Evolutionary conservation across 768 basidiomycete species (phyloP), one percentile per base, ranked within the genome.

Genomic region (Tylopilus sp.): DNA sequence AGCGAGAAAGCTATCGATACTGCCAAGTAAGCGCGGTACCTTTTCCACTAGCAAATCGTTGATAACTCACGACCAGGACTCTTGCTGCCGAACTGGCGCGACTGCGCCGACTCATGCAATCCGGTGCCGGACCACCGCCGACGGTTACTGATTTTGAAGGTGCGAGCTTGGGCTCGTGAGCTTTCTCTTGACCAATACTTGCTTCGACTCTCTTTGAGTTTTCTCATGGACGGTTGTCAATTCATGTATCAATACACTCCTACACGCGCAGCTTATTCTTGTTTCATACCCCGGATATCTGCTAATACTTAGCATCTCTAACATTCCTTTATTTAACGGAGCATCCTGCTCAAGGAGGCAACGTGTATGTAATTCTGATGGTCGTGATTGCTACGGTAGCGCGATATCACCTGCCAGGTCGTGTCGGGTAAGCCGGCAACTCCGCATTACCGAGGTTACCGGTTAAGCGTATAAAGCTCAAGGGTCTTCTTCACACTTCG

Each of bases 61-160:
- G 1, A 64, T 5, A 12, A 1, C 17, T 25, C 13, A 18, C 20
- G 5, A 48, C 23, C 59, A 88, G 87, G 60, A 69, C 72, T 28
- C 66, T 90, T 26, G 72, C 85, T 6, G 71, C 74, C 25, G 88
- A 91, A 64, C 73, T 91, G 40, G 78, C 80, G 44, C 76, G 86
- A 51, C 70, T 91, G 62, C 76, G 85, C 62, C 77, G 88, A 57
- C 75, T 91, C 36, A 90, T 91, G 82, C 85, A 80, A 61, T 69
- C 71, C 36, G 76, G 79, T 58, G 71, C 75, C 1, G 71, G 69
- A 49, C 59, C 64, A 56, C 58, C 69, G 42, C 47, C 62, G 31
- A 50, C 55, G 21, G 42, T 47, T 35, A 51, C 45, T 44, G 51
- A 56, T 43, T 44, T 41, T 3, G 56, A 56, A 44, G 54, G 42